Evolutionary conservation across 257 asterid species (phyloP), one percentile per base, ranked within the genome.

Genomic region (Salvia hispanica): DNA sequence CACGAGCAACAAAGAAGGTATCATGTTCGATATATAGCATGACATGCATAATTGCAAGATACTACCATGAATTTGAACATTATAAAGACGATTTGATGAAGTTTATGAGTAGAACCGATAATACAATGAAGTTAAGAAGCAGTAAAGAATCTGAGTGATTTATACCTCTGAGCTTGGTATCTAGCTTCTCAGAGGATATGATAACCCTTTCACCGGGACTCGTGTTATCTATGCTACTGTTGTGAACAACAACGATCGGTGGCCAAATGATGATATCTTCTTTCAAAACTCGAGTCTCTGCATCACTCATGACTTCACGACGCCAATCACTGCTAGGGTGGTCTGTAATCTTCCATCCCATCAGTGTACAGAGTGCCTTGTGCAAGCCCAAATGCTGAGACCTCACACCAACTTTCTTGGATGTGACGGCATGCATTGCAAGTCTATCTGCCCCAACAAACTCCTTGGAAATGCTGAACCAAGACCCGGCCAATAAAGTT

Each of bases 261-360:
- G 91, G 96, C 96, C 93, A 88, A 31, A 88, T 82, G 70, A 88
- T 84, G 59, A 88, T 80, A 70, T 88, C 91, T 66, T 86, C 86
- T 70, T 78, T 86, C 54, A 81, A 40, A 66, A 79, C 76, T 56
- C 54, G 61, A 58, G 71, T 45, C 77, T 86, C 91, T 42, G 74
- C 66, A 51, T 48, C 61, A 42, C 86, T 71, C 70, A 84, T 54
- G 53, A 36, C 73, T 75, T 88, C 87, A 64, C 78, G 34, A 68
- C 63, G 79, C 95, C 95, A 88, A 51, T 67, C 70, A 62, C 59
- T 39, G 62, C 71, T 62, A 58, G 76, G 71, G 44, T 72, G 72
- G 69, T 77, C 85, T 21, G 81, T 66, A 55, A 52, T 54, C 82
- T 76, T 85, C 96, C 96, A 86, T 39, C 91, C 89, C 86, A 77